Evolutionary conservation across 73 alveolate species (phyloP), one percentile per base, ranked within the genome.

Genomic region (Paramecium pentaurelia): DNA sequence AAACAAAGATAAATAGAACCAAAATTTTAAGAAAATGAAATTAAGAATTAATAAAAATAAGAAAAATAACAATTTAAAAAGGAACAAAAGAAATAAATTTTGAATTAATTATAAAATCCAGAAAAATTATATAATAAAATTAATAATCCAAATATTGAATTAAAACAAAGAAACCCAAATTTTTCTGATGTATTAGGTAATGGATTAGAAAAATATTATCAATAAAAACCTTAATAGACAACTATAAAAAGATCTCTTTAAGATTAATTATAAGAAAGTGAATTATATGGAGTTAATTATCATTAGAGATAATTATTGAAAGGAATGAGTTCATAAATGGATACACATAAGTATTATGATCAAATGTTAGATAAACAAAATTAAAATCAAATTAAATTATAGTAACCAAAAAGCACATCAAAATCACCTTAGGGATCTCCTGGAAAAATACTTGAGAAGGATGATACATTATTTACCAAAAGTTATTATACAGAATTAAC

Each of bases 251-350:
- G 11, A 75, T 3, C 42, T 10, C 38, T n/a, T 18, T 54, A 54
- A 22, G 88, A 75, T 37, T 22, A 30, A 75, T 32, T 75, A 40
- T 34, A 75, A 36, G 88, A 75, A 36, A 75, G 88, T 40, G 60
- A 75, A n/a, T 34, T 75, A 16, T 75, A 75, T 75, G 88, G 88
- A 14, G 20, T 10, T 0, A 37, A 75, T 34, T 75, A 75, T 75
- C 88, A 75, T 75, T 10, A 75, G 18, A 75, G 88, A 4, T 37
- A 75, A 75, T 37, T 34, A 4, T 37, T 75, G 27, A 75, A 37
- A 75, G 88, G 88, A 4, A 75, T 75, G 88, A 75, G 88, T 75
- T 75, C 88, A n/a, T 37, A 37, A 75, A 37, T 75, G 58, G 88
- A 75, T n/a, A 75, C 88, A 10, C 88, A 75, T 75, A 75, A 75